Percentiles rank a stretch among this genome's conserved stretches.
phyloP scores from a whole-genome alignment of 1,139 yeast genomes.

The Yamadazyma sp. region DNA sequence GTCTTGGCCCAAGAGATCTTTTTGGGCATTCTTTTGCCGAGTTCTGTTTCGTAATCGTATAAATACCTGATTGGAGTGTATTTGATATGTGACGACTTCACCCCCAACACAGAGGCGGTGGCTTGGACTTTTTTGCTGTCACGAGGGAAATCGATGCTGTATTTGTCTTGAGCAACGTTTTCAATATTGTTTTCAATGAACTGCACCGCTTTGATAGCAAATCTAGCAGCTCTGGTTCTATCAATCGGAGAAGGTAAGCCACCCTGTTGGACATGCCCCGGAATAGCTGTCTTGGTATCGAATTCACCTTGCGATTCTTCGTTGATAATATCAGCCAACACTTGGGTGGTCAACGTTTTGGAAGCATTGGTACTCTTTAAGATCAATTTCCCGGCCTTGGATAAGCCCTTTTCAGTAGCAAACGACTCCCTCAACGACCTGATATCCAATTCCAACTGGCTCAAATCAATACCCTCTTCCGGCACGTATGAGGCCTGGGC shows the following conservation, averaged over 20 bases:
- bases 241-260: conserved; percentile 95
- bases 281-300: conserved; percentile 75
- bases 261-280: conserved; percentile 95
- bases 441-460: conserved; percentile 22
- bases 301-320: conserved; percentile 66
- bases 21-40: conserved; percentile 83
- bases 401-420: conserved; percentile 73
- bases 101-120: conserved; percentile 87
- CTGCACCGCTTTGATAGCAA: conserved; percentile 84
- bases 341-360: conserved; percentile 62
- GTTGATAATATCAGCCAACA: conserved; percentile 66
- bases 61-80: conserved; percentile 74
- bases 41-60: conserved; percentile 84
- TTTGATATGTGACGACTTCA: conserved; percentile 72
- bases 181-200: conserved; percentile 63
- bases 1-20: conserved; percentile 77
- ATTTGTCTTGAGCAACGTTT: conserved; percentile 22
- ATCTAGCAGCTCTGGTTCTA: conserved; percentile 87
- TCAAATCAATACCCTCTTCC: conserved; percentile 74
- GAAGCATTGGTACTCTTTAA: conserved; percentile 72
- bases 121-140: conserved; percentile 38
- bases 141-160: conserved; percentile 32
- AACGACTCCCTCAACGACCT: conserved; percentile 59
- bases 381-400: conserved; percentile 74
- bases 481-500: conserved; percentile 94